These are phyloP conservation scores for Miscanthus lutarioriparius DNA, from an alignment of 176 grass and related monocot species.

Conservation along the genomic window DNA sequence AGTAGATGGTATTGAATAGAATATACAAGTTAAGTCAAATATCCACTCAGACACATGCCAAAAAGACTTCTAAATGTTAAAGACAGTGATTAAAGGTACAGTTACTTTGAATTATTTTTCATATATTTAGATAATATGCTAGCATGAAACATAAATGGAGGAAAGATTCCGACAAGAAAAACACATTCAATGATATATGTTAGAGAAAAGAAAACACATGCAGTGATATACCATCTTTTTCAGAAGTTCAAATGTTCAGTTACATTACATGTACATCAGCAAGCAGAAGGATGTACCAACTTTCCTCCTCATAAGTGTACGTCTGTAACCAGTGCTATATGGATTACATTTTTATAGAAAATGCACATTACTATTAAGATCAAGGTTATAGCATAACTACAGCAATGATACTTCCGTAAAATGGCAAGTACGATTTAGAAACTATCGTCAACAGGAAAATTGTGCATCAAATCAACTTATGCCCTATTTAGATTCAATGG, in stretches of 20 bases:
- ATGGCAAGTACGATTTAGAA: neutral
- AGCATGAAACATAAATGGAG: constrained; percentile 7
- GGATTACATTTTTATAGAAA: neutral
- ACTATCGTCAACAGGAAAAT: neutral
- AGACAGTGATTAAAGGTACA: neutral
- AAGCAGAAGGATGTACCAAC: neutral
- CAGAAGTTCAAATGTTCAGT: neutral
- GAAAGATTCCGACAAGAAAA: neutral
- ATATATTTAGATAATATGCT: neutral
- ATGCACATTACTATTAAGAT: neutral
- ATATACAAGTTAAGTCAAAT: neutral
- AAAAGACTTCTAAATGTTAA: neutral
- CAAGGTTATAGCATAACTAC: constrained; percentile 4
- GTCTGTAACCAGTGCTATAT: neutral
- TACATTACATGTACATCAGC: neutral
- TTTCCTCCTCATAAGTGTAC: neutral
- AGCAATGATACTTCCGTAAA: neutral
- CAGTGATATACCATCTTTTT: neutral
- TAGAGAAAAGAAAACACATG: neutral
- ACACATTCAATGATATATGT: neutral
- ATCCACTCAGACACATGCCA: constrained; percentile 12
- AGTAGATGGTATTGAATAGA: neutral
- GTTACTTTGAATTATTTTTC: neutral
- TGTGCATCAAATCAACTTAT: neutral
- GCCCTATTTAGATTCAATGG: neutral